Evolutionary conservation across 306 rosid genomes (phyloP), one percentile per base, ranked within the genome.

Genomic region (Sophora flavescens): DNA sequence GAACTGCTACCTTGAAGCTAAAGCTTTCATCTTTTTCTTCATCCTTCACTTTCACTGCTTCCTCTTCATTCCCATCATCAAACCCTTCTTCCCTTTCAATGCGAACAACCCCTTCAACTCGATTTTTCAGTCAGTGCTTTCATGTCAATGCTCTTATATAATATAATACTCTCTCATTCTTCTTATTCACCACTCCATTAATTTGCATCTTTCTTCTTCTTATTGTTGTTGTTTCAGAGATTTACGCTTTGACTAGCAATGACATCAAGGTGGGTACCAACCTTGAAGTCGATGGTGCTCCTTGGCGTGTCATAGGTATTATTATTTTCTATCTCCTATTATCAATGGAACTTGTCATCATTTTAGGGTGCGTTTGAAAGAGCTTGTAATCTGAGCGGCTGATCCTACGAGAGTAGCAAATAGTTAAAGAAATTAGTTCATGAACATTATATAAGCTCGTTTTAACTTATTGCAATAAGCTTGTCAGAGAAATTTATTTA

Each of bases 201-300:
- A 14, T 32, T 1, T 44, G 3, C 15, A 11, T 32, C 1, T 60
- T 3, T 8, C 15, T 36, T 10, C 6, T 61, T 32, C 0, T 22
- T 30, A 4, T 74, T 59, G 0, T 60, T 33, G 0, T 60, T 33
- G 62, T 64, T 73, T 38, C 93, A 95, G 98, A 57, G 80, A 80
- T 95, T 83, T 89, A 72, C 63, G 95, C 98, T 18, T 76, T 92
- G 8, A 18, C 97, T 32, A 95, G 98, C 81, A 95, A 95, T 44
- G 98, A 95, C 70, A 95, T 95, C 70, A 95, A 92, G 83, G 98
- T 95, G 4, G 98, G 98, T 61, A 22, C 81, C 71, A 91, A 77
- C 84, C 13, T 95, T 52, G 90, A 92, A 88, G 94, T 95, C 7
- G 98, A 90, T 15, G 96, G 98, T 75, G 85, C 96, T 85, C 98